These are phyloP conservation scores for Tylopilus felleus DNA, from an alignment of 768 basidiomycete genomes.

Conservation along the genomic window DNA sequence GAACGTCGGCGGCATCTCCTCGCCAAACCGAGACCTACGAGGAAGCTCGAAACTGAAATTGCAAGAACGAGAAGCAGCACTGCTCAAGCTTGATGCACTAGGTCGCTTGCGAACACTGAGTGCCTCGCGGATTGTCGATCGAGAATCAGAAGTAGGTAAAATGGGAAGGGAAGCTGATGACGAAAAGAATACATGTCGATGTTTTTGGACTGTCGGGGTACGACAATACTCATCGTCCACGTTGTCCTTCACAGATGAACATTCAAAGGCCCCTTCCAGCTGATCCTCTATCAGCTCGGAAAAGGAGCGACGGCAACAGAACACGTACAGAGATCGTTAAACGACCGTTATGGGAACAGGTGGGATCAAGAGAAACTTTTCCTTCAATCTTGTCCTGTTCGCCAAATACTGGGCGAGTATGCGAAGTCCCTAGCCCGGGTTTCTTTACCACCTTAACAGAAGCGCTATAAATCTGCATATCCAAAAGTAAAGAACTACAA, in stretches of 20 bases:
- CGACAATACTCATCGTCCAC: slow-evolving; percentile 18
- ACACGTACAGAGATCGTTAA: slow-evolving; percentile 51
- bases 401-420: slow-evolving; percentile 50
- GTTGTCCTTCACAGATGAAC: slow-evolving; percentile 30
- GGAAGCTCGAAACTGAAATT: slow-evolving; percentile 59
- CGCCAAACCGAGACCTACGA: slow-evolving; percentile 43
- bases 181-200: slow-evolving; percentile 49
- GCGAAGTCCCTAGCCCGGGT: slow-evolving; percentile 22
- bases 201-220: slow-evolving; percentile 20
- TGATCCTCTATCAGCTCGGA: slow-evolving; percentile 25
- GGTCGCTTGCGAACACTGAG: slow-evolving; percentile 46
- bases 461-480: slow-evolving; percentile 60
- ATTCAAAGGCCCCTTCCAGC: slow-evolving; percentile 64
- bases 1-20: slow-evolving; percentile 64
- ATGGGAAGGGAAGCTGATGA: slow-evolving; percentile 45
- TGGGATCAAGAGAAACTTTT: slow-evolving; percentile 54
- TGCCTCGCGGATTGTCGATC: slow-evolving; percentile 27
- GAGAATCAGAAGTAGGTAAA: slow-evolving; percentile 24
- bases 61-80: slow-evolving; percentile 29
- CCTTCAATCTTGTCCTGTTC: slow-evolving; percentile 60
- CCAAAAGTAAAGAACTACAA: slow-evolving; percentile 50
- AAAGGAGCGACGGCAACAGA: not conserved
- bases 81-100: slow-evolving; percentile 40
- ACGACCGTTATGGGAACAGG: slow-evolving; percentile 50
- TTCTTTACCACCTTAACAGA: slow-evolving; percentile 48